phyloP scores from a whole-genome alignment of 2,329 filamentous ascomycete genomes.

The Monilinia aucupariae region DNA sequence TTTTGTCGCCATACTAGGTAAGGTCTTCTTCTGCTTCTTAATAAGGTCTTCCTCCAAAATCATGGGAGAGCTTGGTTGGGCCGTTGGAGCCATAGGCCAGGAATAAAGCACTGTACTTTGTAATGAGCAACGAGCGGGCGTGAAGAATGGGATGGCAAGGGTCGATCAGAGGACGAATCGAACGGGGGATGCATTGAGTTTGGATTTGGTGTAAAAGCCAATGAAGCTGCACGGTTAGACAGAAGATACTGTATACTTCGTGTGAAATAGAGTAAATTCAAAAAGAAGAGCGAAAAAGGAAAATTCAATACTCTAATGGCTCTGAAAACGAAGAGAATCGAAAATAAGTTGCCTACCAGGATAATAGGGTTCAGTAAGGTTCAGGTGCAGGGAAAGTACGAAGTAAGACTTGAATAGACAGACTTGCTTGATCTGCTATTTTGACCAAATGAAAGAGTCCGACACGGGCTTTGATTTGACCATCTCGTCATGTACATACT shows the following conservation, averaged over 20 bases:
- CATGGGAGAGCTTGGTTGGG: neutral
- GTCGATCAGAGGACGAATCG: neutral
- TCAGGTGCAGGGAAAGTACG: neutral
- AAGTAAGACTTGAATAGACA: slow-evolving; percentile 1
- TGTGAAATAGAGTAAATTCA: neutral
- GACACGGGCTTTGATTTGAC: too few species aligned
- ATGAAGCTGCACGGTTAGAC: neutral
- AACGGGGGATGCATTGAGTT: neutral
- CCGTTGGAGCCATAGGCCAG: neutral
- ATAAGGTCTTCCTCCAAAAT: neutral
- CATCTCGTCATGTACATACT: neutral
- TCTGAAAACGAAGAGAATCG: neutral
- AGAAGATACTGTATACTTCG: too few species aligned
- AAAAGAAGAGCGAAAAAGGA: neutral
- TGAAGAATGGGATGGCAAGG: slow-evolving; percentile 8
- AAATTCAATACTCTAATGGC: slow-evolving; percentile 1
- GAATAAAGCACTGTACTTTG: too few species aligned
- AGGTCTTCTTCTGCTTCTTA: slow-evolving; percentile 1
- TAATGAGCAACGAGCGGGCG: neutral
- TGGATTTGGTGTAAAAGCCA: neutral
- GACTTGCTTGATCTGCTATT: slow-evolving; percentile 1
- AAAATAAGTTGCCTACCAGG: slow-evolving; percentile 1
- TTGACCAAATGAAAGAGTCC: slow-evolving; percentile 8
- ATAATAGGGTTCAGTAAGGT: slow-evolving; percentile 2
- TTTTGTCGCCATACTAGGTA: slow-evolving; percentile 3